A percentile compares a stretch with the other conserved stretches of the same genome.
phyloP scores from a whole-genome alignment of 768 basidiomycete genomes.

The Chalciporus piperatus region DNA sequence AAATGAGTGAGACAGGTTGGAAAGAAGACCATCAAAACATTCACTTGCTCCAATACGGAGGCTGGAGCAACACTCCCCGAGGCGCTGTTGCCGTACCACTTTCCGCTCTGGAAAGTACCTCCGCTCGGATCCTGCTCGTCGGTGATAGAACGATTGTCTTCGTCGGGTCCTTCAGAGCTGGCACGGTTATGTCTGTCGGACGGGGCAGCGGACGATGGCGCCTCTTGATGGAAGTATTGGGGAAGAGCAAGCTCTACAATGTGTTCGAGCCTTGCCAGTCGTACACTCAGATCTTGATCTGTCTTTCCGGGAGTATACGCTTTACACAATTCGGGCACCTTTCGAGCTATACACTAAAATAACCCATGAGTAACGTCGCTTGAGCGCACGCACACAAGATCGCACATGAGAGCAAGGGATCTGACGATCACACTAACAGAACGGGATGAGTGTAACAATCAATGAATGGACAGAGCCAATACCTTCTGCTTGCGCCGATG shows the following conservation, averaged over 20 bases:
- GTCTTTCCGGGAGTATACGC: slow-evolving; percentile 86
- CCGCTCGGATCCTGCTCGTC: slow-evolving; percentile 76
- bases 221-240: slow-evolving; percentile 55
- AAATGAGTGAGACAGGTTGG: slow-evolving; percentile 20
- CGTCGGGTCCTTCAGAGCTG: slow-evolving; percentile 51
- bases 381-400: slow-evolving; percentile 18
- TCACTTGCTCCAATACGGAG: slow-evolving; percentile 77
- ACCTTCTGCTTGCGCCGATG: slow-evolving; percentile 90
- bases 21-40: slow-evolving; percentile 21
- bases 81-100: slow-evolving; percentile 83
- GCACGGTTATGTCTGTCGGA: slow-evolving; percentile 43
- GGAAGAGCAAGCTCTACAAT: slow-evolving; percentile 80
- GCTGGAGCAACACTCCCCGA: slow-evolving; percentile 80
- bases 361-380: slow-evolving; percentile 9
- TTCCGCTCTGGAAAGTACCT: slow-evolving; percentile 78
- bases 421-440: slow-evolving; percentile 74
- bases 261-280: slow-evolving; percentile 73
- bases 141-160: slow-evolving; percentile 66
- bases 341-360: slow-evolving; percentile 73
- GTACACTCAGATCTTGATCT: slow-evolving; percentile 76
- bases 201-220: slow-evolving; percentile 32
- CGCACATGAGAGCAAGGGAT: slow-evolving; percentile 79
- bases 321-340: slow-evolving; percentile 85
- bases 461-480: slow-evolving; percentile 10
- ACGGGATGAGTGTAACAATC: slow-evolving; percentile 16